Conservation (phyloP, 1,284 basidiomycete species). For the Ganoderma leucocontextum region DNA sequence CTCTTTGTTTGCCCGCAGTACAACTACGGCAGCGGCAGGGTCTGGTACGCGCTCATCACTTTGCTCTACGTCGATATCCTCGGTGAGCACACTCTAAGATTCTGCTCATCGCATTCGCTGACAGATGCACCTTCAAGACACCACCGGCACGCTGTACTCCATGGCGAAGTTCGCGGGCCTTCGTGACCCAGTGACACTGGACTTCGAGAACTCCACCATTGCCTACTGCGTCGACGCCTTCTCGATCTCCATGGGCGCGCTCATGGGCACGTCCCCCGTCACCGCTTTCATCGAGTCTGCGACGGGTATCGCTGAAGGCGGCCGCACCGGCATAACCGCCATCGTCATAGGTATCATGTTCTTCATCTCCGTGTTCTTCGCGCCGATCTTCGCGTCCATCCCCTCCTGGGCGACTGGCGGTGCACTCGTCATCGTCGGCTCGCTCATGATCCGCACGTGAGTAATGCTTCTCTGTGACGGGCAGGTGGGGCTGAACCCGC, state of each 20-base stretch:
- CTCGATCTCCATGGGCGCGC: constrained; percentile 81
- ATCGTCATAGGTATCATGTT: constrained; percentile 81
- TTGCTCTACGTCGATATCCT: constrained; percentile 93
- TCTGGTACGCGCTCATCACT: constrained; percentile 89
- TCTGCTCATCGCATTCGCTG: not conserved
- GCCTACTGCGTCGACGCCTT: constrained; percentile 89
- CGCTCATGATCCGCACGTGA: constrained; percentile 88
- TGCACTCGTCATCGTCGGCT: constrained; percentile 87
- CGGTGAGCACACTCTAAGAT: constrained; percentile 47
- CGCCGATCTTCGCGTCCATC: constrained; percentile 90
- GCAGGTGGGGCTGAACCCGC: no score
- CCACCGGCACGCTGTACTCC: constrained; percentile 81
- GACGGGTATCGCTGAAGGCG: constrained; percentile 85
- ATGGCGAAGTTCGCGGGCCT: constrained; percentile 95
- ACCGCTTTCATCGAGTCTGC: constrained; percentile 90
- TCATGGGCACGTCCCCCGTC: constrained; percentile 88
- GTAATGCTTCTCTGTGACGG: constrained; percentile 27
- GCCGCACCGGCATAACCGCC: constrained; percentile 88
- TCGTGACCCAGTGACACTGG: constrained; percentile 84
- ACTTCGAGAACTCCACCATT: constrained; percentile 88
- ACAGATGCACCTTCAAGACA: constrained; percentile 28
- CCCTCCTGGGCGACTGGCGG: constrained; percentile 91
- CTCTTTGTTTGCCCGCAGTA: constrained; percentile 47
- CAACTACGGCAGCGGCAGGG: constrained; percentile 71
- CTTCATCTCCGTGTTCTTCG: constrained; percentile 89